phyloP scores from a whole-genome alignment of 768 basidiomycete species.

The Xanthoconium stramineum region DNA sequence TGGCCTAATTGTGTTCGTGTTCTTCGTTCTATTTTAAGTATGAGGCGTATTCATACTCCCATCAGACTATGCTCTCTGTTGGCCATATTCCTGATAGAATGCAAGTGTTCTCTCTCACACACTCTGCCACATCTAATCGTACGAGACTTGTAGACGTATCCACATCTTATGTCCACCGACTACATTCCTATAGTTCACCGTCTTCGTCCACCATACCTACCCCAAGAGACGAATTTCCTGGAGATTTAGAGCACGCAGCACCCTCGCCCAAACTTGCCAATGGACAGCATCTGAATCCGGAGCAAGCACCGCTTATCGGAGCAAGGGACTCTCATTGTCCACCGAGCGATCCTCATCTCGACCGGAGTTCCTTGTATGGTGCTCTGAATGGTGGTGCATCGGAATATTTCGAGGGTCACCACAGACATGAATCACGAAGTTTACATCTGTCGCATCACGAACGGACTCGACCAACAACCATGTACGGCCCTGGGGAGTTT shows the following conservation, averaged over 20 bases:
- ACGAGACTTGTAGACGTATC: constrained; percentile 53
- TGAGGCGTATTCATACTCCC: neutral
- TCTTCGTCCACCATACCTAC: constrained; percentile 38
- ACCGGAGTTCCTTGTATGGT: constrained; percentile 18
- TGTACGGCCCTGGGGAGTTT: constrained; percentile 21
- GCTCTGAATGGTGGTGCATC: constrained; percentile 7
- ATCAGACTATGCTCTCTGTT: constrained; percentile 61
- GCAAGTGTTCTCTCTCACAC: constrained; percentile 39
- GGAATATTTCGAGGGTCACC: constrained; percentile 33
- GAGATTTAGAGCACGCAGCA: constrained; percentile 1
- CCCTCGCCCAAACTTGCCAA: constrained; percentile 2
- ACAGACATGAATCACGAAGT: constrained; percentile 31
- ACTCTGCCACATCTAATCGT: neutral
- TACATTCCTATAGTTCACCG: constrained; percentile 61
- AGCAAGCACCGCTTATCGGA: constrained; percentile 19
- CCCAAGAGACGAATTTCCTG: constrained; percentile 19
- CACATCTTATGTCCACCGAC: constrained; percentile 68
- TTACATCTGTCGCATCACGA: constrained; percentile 31
- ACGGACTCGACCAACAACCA: constrained; percentile 17
- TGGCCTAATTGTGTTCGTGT: constrained; percentile 72
- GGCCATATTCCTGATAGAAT: constrained; percentile 77
- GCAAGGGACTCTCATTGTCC: neutral
- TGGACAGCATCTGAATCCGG: constrained; percentile 8
- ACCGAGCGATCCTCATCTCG: neutral
- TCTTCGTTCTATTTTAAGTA: neutral